Evolutionary conservation across 1,284 basidiomycete species (phyloP).

Genomic region (Stygiomarasmius scandens): DNA sequence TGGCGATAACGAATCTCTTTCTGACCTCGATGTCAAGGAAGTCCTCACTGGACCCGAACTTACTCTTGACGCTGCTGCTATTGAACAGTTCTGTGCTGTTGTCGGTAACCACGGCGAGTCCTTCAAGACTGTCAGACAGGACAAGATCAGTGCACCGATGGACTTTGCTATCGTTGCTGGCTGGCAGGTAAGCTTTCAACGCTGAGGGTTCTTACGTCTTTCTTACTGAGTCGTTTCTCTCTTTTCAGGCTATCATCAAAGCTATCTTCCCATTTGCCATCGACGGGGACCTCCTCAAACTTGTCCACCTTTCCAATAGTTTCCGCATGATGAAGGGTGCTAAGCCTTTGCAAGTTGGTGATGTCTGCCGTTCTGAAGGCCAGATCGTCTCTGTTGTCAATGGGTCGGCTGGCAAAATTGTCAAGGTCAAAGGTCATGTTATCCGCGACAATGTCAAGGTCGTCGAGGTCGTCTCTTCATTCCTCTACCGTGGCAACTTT

Average conservation of each 20-base stretch:
- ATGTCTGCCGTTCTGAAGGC: constrained; percentile 90
- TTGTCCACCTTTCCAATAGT: constrained; percentile 96
- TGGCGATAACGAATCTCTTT: constrained; percentile 78
- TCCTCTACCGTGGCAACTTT: constrained; percentile 96
- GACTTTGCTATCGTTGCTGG: constrained; percentile 98
- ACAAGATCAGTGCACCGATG: constrained; percentile 87
- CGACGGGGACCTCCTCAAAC: constrained; percentile 91
- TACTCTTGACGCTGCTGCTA: constrained; percentile 71
- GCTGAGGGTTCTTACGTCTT: background rate
- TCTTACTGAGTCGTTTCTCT: constrained; percentile 10
- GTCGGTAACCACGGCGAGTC: constrained; percentile 91
- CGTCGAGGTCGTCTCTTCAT: constrained; percentile 93
- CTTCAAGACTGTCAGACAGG: constrained; percentile 80
- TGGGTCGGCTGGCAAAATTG: constrained; percentile 89
- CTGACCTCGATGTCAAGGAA: constrained; percentile 75
- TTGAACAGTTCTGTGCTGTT: constrained; percentile 92
- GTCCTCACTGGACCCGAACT: constrained; percentile 86
- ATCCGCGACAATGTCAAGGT: constrained; percentile 76
- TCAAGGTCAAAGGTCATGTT: constrained; percentile 90
- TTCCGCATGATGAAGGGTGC: constrained; percentile 88
- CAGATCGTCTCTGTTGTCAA: constrained; percentile 90
- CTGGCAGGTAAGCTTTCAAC: constrained; percentile 75
- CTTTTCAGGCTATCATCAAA: constrained; percentile 87
- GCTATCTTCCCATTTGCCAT: constrained; percentile 92
- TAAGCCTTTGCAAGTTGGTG: constrained; percentile 79